Percentiles rank a stretch among this genome's conserved stretches.
These are phyloP conservation scores for Serendipita indica DNA, from an alignment of 768 basidiomycete species.

Conservation along the genomic window DNA sequence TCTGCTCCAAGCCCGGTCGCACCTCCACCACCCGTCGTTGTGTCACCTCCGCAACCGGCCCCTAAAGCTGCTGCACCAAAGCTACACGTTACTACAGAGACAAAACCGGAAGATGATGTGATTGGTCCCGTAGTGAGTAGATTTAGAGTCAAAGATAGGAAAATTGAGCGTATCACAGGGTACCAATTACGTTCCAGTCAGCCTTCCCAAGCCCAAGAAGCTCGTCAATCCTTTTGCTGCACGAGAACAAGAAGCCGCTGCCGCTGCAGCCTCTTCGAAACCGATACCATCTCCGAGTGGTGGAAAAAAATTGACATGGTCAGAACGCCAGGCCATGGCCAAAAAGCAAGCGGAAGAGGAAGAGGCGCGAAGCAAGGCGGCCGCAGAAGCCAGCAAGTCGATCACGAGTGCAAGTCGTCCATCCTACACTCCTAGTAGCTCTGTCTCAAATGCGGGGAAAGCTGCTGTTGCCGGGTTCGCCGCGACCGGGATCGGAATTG, in stretches of 20 bases:
- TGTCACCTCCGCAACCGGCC: constrained; percentile 25
- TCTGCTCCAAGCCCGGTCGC: constrained; percentile 11
- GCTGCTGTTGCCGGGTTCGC: constrained; percentile 31
- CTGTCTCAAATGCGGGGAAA: constrained; percentile 28
- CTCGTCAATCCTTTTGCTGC: constrained; percentile 70
- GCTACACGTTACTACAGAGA: constrained; percentile 24
- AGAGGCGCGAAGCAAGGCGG: constrained; percentile 44
- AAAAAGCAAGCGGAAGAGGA: constrained; percentile 79
- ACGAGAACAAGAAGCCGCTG: constrained; percentile 34
- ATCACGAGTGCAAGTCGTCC: constrained; percentile 11
- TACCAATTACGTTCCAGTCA: constrained; percentile 79
- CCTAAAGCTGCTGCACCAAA: constrained; percentile 25
- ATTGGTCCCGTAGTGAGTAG: constrained; percentile 54
- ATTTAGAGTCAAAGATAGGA: not conserved
- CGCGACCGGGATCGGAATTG: constrained; percentile 14
- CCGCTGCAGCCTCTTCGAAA: constrained; percentile 18
- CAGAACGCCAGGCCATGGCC: constrained; percentile 78
- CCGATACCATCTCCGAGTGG: constrained; percentile 21
- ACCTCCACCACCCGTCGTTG: constrained; percentile 20
- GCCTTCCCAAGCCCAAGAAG: constrained; percentile 70
- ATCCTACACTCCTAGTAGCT: not conserved
- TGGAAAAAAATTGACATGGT: constrained; percentile 81
- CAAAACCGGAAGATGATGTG: constrained; percentile 61
- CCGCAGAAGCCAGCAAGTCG: constrained; percentile 22
- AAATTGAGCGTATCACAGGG: constrained; percentile 27